These are phyloP conservation scores for Malassezia arunalokei DNA, from an alignment of 1,284 basidiomycete species.

Conservation along the genomic window DNA sequence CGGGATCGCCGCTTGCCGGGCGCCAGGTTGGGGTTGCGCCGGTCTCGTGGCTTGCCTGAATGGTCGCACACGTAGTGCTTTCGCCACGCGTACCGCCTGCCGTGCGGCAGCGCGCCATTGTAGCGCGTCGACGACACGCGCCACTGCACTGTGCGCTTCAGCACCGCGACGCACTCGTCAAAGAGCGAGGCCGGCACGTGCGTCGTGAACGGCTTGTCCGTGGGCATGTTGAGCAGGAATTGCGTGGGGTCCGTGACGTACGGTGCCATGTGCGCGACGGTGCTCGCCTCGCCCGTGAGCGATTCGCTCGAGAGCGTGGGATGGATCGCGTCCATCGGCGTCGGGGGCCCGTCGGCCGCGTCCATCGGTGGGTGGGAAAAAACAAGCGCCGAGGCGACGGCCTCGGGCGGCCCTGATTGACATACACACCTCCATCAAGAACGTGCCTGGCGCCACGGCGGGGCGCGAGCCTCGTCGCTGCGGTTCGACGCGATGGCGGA, in stretches of 20 bases:
- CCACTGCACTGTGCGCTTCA: constrained; percentile 17
- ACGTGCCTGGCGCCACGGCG: background rate
- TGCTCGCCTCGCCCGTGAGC: constrained; percentile 1
- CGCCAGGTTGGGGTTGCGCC: constrained; percentile 14
- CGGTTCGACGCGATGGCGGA: constrained; percentile 9
- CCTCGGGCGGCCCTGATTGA: background rate
- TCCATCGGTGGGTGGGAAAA: background rate
- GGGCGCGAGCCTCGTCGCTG: background rate
- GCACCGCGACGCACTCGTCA: constrained; percentile 14
- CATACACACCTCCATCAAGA: constrained; percentile 4
- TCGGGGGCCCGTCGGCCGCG: background rate
- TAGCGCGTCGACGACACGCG: constrained; percentile 17
- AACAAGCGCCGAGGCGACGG: background rate
- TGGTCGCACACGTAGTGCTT: constrained; percentile 19
- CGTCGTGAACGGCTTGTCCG: constrained; percentile 16
- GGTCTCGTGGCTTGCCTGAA: constrained; percentile 16
- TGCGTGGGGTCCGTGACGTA: constrained; percentile 16
- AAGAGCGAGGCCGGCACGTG: constrained; percentile 16
- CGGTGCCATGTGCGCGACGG: constrained; percentile 13
- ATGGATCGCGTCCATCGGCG: constrained; percentile 11
- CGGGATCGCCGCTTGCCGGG: constrained; percentile 15
- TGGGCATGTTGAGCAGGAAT: constrained; percentile 12
- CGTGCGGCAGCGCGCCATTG: constrained; percentile 17
- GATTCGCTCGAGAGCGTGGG: constrained; percentile 8
- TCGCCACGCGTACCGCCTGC: constrained; percentile 15